These are phyloP conservation scores for Colletotrichum sp. DNA, from an alignment of 2,329 filamentous ascomycete species.

Conservation along the genomic window DNA sequence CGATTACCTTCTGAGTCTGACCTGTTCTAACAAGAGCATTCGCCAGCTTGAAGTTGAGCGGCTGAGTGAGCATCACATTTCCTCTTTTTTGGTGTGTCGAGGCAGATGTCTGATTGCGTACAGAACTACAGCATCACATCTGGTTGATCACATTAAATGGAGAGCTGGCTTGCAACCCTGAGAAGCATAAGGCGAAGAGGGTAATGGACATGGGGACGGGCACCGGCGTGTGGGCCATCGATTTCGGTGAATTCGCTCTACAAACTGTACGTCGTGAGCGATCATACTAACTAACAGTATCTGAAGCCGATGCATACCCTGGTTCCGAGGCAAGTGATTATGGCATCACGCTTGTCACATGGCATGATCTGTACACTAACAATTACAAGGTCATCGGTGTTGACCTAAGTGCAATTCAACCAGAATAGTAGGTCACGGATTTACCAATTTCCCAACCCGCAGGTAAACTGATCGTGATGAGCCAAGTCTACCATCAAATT, in stretches of 20 bases:
- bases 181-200: conserved; percentile 25
- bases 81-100: not conserved
- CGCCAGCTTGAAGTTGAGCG: conserved; percentile 33
- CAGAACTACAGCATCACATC: conserved; percentile 41
- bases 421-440: conserved; percentile 30
- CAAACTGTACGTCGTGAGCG: not conserved
- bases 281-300: not conserved
- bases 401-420: conserved; percentile 48
- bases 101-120: not conserved
- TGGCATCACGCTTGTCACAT: fast-evolving
- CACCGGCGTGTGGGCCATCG: conserved; percentile 50
- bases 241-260: conserved; percentile 36
- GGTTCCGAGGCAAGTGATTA: conserved; percentile 26
- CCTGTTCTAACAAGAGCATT: not conserved
- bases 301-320: conserved; percentile 30
- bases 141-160: conserved; percentile 35
- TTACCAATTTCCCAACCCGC: not conserved
- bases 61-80: conserved; percentile 8
- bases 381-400: conserved; percentile 36
- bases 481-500: conserved; percentile 50
- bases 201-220: conserved; percentile 54
- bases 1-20: not conserved
- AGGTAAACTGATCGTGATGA: not conserved
- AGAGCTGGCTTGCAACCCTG: conserved; percentile 32
- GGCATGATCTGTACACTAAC: not conserved